Conservation (phyloP, 164 flowering plant species). For the Tinospora cordifolia region DNA sequence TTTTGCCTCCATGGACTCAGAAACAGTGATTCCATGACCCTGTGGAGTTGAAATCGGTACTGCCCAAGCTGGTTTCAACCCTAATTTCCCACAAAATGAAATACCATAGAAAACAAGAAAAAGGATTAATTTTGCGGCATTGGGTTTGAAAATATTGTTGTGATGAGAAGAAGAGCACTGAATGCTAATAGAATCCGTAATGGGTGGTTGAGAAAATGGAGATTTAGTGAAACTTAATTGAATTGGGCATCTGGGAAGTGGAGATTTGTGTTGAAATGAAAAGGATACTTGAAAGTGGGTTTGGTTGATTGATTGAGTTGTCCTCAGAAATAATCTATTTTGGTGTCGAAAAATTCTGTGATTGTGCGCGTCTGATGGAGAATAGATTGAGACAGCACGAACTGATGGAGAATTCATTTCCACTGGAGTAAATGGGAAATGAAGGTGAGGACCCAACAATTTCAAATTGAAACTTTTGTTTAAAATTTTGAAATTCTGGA, state of each 20-base stretch:
- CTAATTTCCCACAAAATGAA: constrained; percentile 33
- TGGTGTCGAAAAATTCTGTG: background rate
- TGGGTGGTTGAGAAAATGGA: constrained; percentile 11
- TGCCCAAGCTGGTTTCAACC: constrained; percentile 34
- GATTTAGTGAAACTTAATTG: constrained; percentile 6
- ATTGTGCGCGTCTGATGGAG: background rate
- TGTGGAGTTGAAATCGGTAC: constrained; percentile 15
- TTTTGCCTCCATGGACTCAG: constrained; percentile 21
- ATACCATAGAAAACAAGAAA: constrained; percentile 56
- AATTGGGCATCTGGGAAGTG: background rate
- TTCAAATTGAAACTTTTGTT: too few relatives aligned
- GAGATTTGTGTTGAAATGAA: constrained; percentile 3
- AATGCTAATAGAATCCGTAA: background rate
- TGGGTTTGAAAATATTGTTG: constrained; percentile 16
- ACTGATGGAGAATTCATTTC: constrained; percentile 9
- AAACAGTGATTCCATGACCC: constrained; percentile 4
- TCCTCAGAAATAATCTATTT: too few relatives aligned
- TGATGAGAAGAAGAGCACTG: constrained; percentile 8
- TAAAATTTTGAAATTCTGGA: too few relatives aligned
- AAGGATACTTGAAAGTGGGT: background rate
- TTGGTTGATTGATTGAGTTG: background rate
- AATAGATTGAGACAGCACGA: background rate
- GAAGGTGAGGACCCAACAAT: too few relatives aligned
- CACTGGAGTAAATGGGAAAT: background rate
- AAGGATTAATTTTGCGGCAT: constrained; percentile 32